A percentile compares a stretch with the other conserved stretches of the same genome.
Evolutionary conservation across 2,329 filamentous ascomycete genomes (phyloP).

Genomic region (Cercospora zeina): DNA sequence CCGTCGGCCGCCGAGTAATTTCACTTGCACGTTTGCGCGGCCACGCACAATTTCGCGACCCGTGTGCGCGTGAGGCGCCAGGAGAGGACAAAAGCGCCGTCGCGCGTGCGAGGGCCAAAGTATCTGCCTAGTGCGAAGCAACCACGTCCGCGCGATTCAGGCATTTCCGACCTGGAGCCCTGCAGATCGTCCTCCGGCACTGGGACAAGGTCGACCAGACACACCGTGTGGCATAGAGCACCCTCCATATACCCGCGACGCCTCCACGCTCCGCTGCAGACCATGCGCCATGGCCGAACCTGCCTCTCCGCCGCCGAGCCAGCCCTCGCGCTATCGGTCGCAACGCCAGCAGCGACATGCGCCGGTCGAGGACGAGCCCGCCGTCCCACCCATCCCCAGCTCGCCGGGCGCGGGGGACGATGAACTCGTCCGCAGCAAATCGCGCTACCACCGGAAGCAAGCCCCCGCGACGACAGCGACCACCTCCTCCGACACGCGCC

Average conservation of each 20-base stretch:
- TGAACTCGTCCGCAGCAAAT: slow-evolving; percentile 34
- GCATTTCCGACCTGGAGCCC: neutral
- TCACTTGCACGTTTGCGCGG: neutral
- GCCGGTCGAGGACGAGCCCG: slow-evolving; percentile 15
- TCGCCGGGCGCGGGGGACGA: slow-evolving; percentile 27
- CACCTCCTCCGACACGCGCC: slow-evolving; percentile 19
- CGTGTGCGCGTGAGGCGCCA: neutral
- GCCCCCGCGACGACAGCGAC: slow-evolving; percentile 11
- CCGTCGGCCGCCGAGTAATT: neutral
- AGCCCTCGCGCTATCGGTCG: slow-evolving; percentile 29
- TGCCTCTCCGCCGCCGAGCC: slow-evolving; percentile 5
- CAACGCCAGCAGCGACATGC: slow-evolving; percentile 25
- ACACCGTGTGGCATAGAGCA: neutral
- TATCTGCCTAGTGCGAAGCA: neutral
- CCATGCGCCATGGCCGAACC: slow-evolving; percentile 28
- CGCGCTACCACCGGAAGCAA: slow-evolving; percentile 38
- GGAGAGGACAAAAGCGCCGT: neutral
- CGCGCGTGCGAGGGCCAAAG: neutral
- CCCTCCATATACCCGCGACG: neutral
- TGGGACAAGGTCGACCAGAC: neutral
- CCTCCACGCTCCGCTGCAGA: slow-evolving; percentile 1
- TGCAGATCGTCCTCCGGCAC: neutral
- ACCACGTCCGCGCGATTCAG: neutral
- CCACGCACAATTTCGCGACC: slow-evolving; percentile 7
- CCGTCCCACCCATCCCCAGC: slow-evolving; percentile 18